Conservation (phyloP, 2,329 filamentous ascomycete genomes). For the Fusarium nodosum region DNA sequence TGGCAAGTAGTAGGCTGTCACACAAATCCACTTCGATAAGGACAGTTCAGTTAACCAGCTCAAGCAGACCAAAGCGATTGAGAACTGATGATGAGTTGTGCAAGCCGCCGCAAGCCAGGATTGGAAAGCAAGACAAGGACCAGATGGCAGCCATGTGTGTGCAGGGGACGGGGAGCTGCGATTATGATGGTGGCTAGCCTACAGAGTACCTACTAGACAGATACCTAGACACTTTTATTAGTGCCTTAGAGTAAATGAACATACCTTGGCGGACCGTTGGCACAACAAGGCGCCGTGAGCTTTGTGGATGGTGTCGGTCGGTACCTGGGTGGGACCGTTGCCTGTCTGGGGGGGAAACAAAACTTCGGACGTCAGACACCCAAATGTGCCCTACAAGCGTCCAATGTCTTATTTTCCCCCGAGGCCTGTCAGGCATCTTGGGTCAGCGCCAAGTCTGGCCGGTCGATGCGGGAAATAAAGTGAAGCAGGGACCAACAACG, state of each 20-base stretch:
- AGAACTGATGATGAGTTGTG: constrained; percentile 32
- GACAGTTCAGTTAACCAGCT: constrained; percentile 1
- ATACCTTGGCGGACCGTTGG: constrained; percentile 34
- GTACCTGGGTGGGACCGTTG: constrained; percentile 46
- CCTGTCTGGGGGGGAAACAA: too few species aligned
- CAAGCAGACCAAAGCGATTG: neutral
- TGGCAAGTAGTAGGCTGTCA: constrained; percentile 12
- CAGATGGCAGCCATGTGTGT: constrained; percentile 42
- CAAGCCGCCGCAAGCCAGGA: constrained; percentile 27
- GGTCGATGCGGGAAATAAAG: constrained; percentile 38
- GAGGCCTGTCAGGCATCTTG: too few species aligned
- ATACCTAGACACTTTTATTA: constrained; percentile 4
- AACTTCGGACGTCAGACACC: too few species aligned
- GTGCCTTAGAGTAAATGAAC: constrained; percentile 11
- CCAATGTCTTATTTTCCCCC: too few species aligned
- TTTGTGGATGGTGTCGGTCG: constrained; percentile 25
- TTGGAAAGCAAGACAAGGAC: constrained; percentile 36
- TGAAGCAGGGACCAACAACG: constrained; percentile 34
- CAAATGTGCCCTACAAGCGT: too few species aligned
- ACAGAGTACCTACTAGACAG: too few species aligned
- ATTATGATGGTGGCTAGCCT: constrained; percentile 36
- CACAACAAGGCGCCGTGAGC: constrained; percentile 41
- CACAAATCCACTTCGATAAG: constrained; percentile 8
- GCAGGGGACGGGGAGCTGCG: constrained; percentile 37
- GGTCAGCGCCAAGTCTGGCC: constrained; percentile 45